These are phyloP conservation scores for Scheffersomyces segobiensis DNA, from an alignment of 1,139 yeast species.

Conservation along the genomic window DNA sequence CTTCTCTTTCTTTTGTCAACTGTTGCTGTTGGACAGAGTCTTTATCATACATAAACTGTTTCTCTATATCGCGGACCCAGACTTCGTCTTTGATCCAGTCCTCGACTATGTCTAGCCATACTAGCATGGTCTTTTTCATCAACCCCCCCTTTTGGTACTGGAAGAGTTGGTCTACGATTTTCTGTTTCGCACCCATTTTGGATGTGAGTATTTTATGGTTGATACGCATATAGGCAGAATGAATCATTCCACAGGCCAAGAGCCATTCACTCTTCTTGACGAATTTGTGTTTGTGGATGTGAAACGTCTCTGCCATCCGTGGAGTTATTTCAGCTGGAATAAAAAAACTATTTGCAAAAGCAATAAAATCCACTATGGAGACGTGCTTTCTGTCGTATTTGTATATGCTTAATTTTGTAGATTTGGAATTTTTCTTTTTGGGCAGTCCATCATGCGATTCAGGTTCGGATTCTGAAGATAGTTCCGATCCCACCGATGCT, in stretches of 20 bases:
- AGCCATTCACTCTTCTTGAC: slow-evolving; percentile 63
- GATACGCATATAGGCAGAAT: slow-evolving; percentile 57
- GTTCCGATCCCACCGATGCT: background rate
- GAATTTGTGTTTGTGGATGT: slow-evolving; percentile 51
- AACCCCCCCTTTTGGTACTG: slow-evolving; percentile 55
- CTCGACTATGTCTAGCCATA: slow-evolving; percentile 54
- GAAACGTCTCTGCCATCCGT: slow-evolving; percentile 51
- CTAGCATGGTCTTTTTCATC: slow-evolving; percentile 45
- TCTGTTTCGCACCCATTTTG: slow-evolving; percentile 50
- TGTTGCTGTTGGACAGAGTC: slow-evolving; percentile 21
- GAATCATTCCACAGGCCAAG: slow-evolving; percentile 63
- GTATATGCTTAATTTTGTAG: slow-evolving; percentile 10
- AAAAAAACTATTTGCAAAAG: slow-evolving; percentile 63
- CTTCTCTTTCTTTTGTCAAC: slow-evolving; percentile 26
- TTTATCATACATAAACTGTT: slow-evolving; percentile 35
- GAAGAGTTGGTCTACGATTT: slow-evolving; percentile 51
- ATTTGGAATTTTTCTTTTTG: background rate
- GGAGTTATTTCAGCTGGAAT: slow-evolving; percentile 56
- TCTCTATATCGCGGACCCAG: slow-evolving; percentile 54
- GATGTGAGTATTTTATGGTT: slow-evolving; percentile 46
- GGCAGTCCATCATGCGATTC: slow-evolving; percentile 8
- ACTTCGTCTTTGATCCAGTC: slow-evolving; percentile 53
- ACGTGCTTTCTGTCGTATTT: slow-evolving; percentile 27
- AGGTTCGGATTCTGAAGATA: slow-evolving; percentile 11
- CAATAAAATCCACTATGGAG: slow-evolving; percentile 51